A percentile compares a stretch with the other conserved stretches of the same genome.
Evolutionary conservation across 176 grass and related monocot species (phyloP).

Genomic region (Dendrocalamus sinicus): DNA sequence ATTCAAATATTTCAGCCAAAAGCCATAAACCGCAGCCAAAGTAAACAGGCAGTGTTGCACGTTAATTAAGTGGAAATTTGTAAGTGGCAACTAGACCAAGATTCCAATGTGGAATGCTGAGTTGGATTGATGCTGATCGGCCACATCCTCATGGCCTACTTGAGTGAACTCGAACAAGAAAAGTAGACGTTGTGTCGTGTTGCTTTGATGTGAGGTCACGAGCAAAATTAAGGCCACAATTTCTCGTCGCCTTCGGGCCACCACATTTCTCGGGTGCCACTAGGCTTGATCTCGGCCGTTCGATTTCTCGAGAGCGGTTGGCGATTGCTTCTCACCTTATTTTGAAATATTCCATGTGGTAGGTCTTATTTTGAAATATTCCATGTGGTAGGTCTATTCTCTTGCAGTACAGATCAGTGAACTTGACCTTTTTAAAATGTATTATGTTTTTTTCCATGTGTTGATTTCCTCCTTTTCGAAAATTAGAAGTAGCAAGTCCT

Average conservation of each 20-base stretch:
- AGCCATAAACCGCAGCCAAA: too few relatives aligned
- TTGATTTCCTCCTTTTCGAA: background rate
- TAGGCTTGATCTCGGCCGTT: background rate
- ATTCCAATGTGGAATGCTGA: conserved; percentile 45
- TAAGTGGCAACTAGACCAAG: background rate
- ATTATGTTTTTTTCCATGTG: background rate
- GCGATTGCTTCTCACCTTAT: background rate
- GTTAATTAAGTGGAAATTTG: background rate
- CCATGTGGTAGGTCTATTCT: background rate
- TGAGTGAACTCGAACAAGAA: background rate
- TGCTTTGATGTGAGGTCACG: background rate
- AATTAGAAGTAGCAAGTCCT: background rate
- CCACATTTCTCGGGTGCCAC: background rate
- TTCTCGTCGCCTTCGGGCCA: too few relatives aligned
- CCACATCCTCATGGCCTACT: background rate
- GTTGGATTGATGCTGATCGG: conserved; percentile 32
- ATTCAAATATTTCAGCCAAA: too few relatives aligned
- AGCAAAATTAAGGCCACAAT: background rate
- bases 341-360: conserved; percentile 21
- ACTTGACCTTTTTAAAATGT: background rate
- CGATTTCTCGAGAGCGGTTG: background rate
- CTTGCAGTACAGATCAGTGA: background rate
- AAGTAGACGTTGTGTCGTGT: background rate
- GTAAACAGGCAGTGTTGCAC: background rate
- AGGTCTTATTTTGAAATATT: conserved; percentile 25